A percentile compares a stretch with the other conserved stretches of the same genome.
Conservation (phyloP, 495 filamentous ascomycete genomes). For the Xylaria intraflava region DNA sequence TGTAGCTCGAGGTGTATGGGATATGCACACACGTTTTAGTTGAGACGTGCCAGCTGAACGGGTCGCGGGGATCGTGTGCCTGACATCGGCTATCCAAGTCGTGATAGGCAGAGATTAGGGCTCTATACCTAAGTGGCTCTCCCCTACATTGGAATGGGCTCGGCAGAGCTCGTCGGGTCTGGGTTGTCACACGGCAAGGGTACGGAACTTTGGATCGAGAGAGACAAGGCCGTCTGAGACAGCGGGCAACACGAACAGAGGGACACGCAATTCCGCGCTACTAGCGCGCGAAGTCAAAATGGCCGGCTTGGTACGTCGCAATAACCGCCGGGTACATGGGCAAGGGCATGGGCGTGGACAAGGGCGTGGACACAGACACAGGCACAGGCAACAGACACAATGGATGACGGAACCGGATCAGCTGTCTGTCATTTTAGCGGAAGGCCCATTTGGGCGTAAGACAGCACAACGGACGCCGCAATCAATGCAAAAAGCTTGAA, state of each 20-base stretch:
- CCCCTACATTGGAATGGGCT: no score
- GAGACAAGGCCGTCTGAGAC: neutral
- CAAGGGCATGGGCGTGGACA: neutral
- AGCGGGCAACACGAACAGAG: neutral
- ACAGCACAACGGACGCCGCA: slow-evolving; percentile 5
- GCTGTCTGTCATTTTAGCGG: neutral
- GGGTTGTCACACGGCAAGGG: no score
- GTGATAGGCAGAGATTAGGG: no score
- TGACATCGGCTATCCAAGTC: neutral
- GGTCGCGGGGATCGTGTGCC: no score
- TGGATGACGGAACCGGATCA: no score
- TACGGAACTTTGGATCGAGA: neutral
- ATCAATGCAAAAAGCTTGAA: slow-evolving; percentile 13
- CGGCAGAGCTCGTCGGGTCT: no score
- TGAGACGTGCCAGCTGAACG: no score
- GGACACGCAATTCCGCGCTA: neutral
- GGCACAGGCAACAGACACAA: neutral
- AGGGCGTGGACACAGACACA: no score
- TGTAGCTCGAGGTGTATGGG: neutral
- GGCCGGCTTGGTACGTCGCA: neutral
- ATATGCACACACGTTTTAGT: no score
- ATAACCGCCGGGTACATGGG: slow-evolving; percentile 4
- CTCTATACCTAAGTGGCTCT: no score
- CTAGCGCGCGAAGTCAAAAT: slow-evolving; percentile 1
- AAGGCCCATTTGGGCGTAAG: neutral